A percentile compares a stretch with the other conserved stretches of the same genome.
Conservation (phyloP, 768 basidiomycete species). For the Cyclocybe cylindracea region DNA sequence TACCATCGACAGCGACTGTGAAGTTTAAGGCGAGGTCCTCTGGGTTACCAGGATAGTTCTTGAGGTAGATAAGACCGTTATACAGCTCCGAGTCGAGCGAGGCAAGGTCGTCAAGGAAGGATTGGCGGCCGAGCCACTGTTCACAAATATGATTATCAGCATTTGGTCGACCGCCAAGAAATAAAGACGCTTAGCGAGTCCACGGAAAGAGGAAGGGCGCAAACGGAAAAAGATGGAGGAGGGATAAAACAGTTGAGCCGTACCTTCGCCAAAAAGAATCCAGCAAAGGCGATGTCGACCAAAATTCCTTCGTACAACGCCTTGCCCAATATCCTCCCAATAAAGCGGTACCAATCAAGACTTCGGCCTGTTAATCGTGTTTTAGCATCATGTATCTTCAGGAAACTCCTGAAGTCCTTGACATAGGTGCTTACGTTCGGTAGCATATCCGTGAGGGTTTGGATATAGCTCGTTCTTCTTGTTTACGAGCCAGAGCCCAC, state of each 20-base stretch:
- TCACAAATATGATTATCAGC: too few species aligned
- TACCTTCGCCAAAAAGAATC: constrained; percentile 91
- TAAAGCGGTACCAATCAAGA: constrained; percentile 89
- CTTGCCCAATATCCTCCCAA: constrained; percentile 93
- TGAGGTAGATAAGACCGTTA: constrained; percentile 88
- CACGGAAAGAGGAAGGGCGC: background rate
- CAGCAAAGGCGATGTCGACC: constrained; percentile 92
- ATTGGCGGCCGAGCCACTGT: constrained; percentile 90
- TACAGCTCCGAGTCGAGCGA: constrained; percentile 93
- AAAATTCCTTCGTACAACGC: constrained; percentile 96
- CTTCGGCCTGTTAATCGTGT: constrained; percentile 59
- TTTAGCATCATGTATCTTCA: background rate
- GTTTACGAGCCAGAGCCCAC: constrained; percentile 91
- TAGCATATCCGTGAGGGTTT: constrained; percentile 89
- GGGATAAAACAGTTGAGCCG: constrained; percentile 4
- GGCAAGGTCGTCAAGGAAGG: constrained; percentile 88
- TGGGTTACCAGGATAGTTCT: constrained; percentile 83
- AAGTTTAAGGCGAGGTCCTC: constrained; percentile 93
- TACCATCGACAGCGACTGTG: constrained; percentile 84
- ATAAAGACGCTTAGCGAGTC: background rate
- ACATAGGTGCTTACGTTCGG: constrained; percentile 59
- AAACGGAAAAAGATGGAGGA: background rate
- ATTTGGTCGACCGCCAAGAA: too few species aligned
- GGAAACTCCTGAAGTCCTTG: background rate
- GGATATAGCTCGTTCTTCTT: constrained; percentile 94